Evolutionary conservation across 2,329 filamentous ascomycete species (phyloP).

Genomic region (Leptographium galeiforme): DNA sequence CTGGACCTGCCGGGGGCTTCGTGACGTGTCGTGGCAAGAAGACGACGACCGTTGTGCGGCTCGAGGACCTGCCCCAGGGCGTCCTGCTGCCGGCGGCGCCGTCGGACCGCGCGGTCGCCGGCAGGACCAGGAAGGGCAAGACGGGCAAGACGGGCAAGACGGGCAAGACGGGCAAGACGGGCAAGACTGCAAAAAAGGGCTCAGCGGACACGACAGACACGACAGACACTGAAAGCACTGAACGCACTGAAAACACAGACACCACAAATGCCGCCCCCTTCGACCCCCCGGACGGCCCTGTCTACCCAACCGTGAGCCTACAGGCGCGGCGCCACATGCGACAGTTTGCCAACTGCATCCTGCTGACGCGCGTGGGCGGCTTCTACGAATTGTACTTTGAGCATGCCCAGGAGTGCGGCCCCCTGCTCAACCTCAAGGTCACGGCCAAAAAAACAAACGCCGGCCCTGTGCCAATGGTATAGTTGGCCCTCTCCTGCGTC

Average conservation of each 20-base stretch:
- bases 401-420: slow-evolving; percentile 80
- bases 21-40: slow-evolving; percentile 32
- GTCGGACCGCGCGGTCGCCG: background rate
- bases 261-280: too few species aligned
- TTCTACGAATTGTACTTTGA: slow-evolving; percentile 99
- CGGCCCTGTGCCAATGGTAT: slow-evolving; percentile 73
- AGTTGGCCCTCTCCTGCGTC: background rate
- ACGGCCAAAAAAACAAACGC: slow-evolving; percentile 66
- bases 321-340: slow-evolving; percentile 83
- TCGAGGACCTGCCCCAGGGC: slow-evolving; percentile 47
- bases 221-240: background rate
- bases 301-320: slow-evolving; percentile 77
- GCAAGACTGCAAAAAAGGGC: background rate
- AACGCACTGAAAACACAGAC: background rate
- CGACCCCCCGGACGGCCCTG: background rate
- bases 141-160: too few species aligned
- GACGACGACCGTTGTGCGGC: slow-evolving; percentile 37
- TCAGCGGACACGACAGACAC: background rate
- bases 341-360: slow-evolving; percentile 78
- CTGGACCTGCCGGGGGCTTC: background rate
- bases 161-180: background rate
- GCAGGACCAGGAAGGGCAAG: too few species aligned
- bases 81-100: slow-evolving; percentile 23
- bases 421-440: slow-evolving; percentile 77
- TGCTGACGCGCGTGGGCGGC: slow-evolving; percentile 82